phyloP scores from a whole-genome alignment of 192 early-diverging fungal genomes.

The Gonapodya prolifera region DNA sequence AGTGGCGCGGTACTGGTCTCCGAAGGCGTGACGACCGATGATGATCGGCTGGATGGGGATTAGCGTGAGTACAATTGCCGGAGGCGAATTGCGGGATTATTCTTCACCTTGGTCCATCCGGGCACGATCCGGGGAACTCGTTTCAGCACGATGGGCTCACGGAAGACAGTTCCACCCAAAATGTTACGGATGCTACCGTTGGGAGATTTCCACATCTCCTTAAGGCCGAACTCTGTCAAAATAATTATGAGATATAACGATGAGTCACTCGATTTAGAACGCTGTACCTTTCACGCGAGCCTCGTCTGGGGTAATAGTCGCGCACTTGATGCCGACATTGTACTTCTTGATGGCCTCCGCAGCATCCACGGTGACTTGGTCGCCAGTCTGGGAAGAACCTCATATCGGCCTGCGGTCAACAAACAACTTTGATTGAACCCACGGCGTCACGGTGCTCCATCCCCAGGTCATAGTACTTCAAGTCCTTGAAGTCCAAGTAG shows the following conservation, averaged over 20 bases:
- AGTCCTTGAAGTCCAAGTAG: constrained; percentile 45
- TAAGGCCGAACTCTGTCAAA: constrained; percentile 72
- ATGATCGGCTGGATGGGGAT: constrained; percentile 88
- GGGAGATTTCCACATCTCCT: constrained; percentile 97
- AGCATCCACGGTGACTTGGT: constrained; percentile 87
- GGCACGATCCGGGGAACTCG: constrained; percentile 87
- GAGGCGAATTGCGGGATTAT: no score
- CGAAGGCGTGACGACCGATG: constrained; percentile 92
- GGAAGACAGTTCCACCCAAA: constrained; percentile 93
- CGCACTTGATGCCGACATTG: constrained; percentile 98
- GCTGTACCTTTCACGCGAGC: constrained; percentile 65
- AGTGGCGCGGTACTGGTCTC: constrained; percentile 97
- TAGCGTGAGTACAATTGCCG: not conserved
- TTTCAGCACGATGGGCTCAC: constrained; percentile 89
- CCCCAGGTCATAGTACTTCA: constrained; percentile 95
- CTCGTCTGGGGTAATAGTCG: constrained; percentile 95
- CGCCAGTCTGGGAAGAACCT: constrained; percentile 48
- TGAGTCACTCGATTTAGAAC: not conserved
- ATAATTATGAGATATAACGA: not conserved
- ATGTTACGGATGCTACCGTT: constrained; percentile 96
- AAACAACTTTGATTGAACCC: constrained; percentile 7
- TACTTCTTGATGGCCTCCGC: constrained; percentile 95
- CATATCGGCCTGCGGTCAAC: not conserved
- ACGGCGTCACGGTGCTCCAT: constrained; percentile 76
- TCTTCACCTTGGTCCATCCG: constrained; percentile 21